These are phyloP conservation scores for Theobroma grandiflorum DNA, from an alignment of 441 rosid species.

Conservation along the genomic window DNA sequence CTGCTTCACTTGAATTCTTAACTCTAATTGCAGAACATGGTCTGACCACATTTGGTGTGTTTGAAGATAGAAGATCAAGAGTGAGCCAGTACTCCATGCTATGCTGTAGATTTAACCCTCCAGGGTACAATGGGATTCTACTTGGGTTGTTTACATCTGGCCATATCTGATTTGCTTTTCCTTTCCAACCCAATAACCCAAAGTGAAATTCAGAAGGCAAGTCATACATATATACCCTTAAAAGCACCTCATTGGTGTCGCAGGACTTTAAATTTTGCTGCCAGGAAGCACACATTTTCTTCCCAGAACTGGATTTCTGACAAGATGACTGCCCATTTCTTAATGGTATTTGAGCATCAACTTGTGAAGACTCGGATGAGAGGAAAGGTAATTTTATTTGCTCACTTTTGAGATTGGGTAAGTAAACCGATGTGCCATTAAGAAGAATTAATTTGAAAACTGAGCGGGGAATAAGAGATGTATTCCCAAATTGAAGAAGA, in stretches of 20 bases:
- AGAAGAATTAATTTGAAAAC: constrained; percentile 70
- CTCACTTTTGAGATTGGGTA: constrained; percentile 41
- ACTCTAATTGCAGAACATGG: constrained; percentile 74
- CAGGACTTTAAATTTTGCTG: constrained; percentile 34
- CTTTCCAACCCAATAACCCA: constrained; percentile 82
- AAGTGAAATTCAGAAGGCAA: constrained; percentile 92
- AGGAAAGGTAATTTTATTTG: constrained; percentile 38
- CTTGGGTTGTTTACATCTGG: constrained; percentile 57
- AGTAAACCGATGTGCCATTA: constrained; percentile 60
- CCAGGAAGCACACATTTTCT: constrained; percentile 26
- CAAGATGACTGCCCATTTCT: constrained; percentile 29
- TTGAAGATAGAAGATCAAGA: constrained; percentile 85
- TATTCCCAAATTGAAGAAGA: constrained; percentile 65
- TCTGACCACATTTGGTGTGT: constrained; percentile 43
- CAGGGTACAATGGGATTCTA: constrained; percentile 72
- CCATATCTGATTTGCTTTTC: constrained; percentile 63
- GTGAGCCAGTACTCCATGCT: constrained; percentile 97
- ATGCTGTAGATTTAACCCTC: constrained; percentile 93
- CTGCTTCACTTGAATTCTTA: constrained; percentile 67
- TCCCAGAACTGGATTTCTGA: constrained; percentile 28
- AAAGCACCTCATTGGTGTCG: constrained; percentile 38
- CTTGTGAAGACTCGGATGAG: constrained; percentile 35
- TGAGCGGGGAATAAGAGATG: constrained; percentile 58
- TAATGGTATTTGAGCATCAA: constrained; percentile 25
- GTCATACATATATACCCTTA: constrained; percentile 88